Percentiles rank a stretch among this genome's conserved stretches.
Conservation (phyloP, 2,329 filamentous ascomycete species). For the Ophiostoma himal-ulmi region DNA sequence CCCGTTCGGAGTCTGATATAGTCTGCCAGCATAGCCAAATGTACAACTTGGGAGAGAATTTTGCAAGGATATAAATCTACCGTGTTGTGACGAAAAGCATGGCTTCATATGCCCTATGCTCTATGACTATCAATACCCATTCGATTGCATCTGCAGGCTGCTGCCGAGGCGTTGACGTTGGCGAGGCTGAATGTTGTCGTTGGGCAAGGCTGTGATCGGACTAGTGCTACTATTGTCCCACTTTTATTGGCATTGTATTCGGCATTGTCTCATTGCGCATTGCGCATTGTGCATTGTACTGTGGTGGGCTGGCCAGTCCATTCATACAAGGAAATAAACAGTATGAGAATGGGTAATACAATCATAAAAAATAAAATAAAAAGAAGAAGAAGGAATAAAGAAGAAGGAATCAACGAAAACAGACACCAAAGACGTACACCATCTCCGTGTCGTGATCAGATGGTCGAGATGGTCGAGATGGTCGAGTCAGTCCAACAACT, state of each 20-base stretch:
- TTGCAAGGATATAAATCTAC: too few relatives aligned
- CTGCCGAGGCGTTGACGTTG: background rate
- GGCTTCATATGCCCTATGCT: too few relatives aligned
- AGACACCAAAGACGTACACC: background rate
- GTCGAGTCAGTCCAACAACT: background rate
- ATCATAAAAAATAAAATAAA: too few relatives aligned
- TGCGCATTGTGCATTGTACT: background rate
- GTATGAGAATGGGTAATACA: background rate
- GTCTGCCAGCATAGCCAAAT: background rate
- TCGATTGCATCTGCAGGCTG: background rate
- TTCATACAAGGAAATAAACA: background rate
- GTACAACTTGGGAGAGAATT: background rate
- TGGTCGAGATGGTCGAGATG: too few relatives aligned
- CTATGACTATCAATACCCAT: background rate
- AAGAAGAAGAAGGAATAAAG: too few relatives aligned
- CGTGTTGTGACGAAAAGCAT: too few relatives aligned
- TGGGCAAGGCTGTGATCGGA: background rate
- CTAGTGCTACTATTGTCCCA: background rate
- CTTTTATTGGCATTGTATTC: background rate
- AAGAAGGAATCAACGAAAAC: too few relatives aligned
- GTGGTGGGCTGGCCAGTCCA: too few relatives aligned
- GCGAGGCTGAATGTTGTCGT: background rate
- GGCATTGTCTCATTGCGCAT: background rate
- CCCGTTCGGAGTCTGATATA: background rate
- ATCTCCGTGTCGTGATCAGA: too few relatives aligned